Conservation (phyloP, 768 basidiomycete genomes). For the Suillus luteus region DNA sequence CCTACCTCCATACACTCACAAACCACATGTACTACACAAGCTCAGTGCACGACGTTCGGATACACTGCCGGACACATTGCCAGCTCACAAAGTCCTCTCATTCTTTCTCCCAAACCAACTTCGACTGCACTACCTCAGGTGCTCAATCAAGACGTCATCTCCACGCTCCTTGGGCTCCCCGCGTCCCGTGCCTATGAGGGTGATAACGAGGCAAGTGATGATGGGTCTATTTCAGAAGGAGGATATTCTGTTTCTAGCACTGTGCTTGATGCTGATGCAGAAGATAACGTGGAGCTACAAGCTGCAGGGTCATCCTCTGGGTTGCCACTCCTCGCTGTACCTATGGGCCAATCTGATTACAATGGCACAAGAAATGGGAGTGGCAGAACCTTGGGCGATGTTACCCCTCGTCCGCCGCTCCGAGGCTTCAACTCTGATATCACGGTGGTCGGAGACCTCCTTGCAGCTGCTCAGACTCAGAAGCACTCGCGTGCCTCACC, state of each 20-base stretch:
- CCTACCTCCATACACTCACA: slow-evolving; percentile 22
- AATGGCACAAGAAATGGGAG: slow-evolving; percentile 18
- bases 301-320: slow-evolving; percentile 35
- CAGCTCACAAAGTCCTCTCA: slow-evolving; percentile 36
- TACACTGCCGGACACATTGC: slow-evolving; percentile 24
- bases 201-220: slow-evolving; percentile 50
- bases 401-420: slow-evolving; percentile 59
- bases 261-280: slow-evolving; percentile 34
- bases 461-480: slow-evolving; percentile 25
- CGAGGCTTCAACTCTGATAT: slow-evolving; percentile 39
- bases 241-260: slow-evolving; percentile 47
- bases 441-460: slow-evolving; percentile 30
- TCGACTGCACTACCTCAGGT: slow-evolving; percentile 59
- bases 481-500: slow-evolving; percentile 10
- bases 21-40: slow-evolving; percentile 17
- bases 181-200: slow-evolving; percentile 50
- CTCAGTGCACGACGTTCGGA: slow-evolving; percentile 15
- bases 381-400: slow-evolving; percentile 43
- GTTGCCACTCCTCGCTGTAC: slow-evolving; percentile 36
- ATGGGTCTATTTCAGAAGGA: slow-evolving; percentile 39
- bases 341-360: slow-evolving; percentile 22
- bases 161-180: slow-evolving; percentile 59
- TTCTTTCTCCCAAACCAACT: slow-evolving; percentile 60
- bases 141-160: slow-evolving; percentile 71
- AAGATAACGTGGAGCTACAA: slow-evolving; percentile 27